phyloP scores from a whole-genome alignment of 2,329 filamentous ascomycete genomes.

The Epichloe sylvatica region DNA sequence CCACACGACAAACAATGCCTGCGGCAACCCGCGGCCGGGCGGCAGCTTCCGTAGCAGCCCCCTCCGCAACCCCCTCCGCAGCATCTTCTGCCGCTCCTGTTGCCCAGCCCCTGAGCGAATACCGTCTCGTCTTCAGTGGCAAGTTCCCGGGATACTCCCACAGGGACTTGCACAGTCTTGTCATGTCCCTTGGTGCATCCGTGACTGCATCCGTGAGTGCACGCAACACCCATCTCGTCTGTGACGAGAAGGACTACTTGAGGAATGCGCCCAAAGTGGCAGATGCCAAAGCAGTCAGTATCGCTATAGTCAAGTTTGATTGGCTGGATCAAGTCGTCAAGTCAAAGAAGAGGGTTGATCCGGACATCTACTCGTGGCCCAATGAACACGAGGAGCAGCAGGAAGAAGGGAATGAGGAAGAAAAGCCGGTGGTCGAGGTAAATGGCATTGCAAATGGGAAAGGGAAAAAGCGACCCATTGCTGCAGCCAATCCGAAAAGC shows the following conservation, averaged over 20 bases:
- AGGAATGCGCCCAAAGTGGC: constrained; percentile 37
- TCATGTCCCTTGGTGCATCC: constrained; percentile 35
- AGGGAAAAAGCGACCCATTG: constrained; percentile 16
- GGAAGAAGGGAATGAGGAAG: constrained; percentile 4
- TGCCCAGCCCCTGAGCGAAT: constrained; percentile 29
- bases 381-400: neutral
- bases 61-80: neutral
- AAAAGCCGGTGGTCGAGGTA: constrained; percentile 3
- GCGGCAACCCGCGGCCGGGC: constrained; percentile 2
- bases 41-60: constrained; percentile 3
- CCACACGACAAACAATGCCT: neutral
- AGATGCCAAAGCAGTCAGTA: constrained; percentile 28
- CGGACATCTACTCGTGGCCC: constrained; percentile 15
- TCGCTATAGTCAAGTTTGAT: constrained; percentile 42
- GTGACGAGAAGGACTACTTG: constrained; percentile 37
- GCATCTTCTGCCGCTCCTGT: constrained; percentile 4
- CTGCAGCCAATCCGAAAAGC: constrained; percentile 8
- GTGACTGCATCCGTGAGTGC: constrained; percentile 33
- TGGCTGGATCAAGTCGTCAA: constrained; percentile 48
- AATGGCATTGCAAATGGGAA: constrained; percentile 12
- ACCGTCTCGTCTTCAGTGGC: constrained; percentile 44
- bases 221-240: constrained; percentile 42
- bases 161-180: constrained; percentile 28
- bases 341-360: constrained; percentile 12
- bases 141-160: constrained; percentile 44